Base-by-base conservation (phyloP, 1,284 basidiomycete species). In the Paramarasmius palmivorus region DNA sequence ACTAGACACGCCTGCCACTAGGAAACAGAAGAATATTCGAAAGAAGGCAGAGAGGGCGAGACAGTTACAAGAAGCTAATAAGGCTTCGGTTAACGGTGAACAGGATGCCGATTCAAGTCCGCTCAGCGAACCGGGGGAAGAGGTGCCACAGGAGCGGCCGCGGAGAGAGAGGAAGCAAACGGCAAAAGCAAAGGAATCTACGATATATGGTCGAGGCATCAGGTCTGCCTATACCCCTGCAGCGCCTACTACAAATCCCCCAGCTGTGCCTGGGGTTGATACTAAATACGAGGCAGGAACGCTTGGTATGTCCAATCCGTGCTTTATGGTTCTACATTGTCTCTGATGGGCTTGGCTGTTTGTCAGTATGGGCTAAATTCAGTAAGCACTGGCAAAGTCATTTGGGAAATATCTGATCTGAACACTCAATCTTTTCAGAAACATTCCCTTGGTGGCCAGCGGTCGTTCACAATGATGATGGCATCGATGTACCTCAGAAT, bases 391-490 rank as follows among this genome's bases (percentile, higher is more conserved):
- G 17, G 12, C 19, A n/a, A 22, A 55, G 35, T 7, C 50, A 25
- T 26, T 44, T 48, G 34, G 25, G 48, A 19, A 47, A 40, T 36
- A 12, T 38, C 41, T 9, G 23, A n/a, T n/a, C n/a, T n/a, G n/a
- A n/a, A n/a, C 17, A 17, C 4, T 15, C 36, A 26, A 50, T 44
- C 20, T 45, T 48, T 2, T 20, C 35, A 86, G 83, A 71, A 41
- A 78, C 80, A 2, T 86, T 73, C 54, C 85, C 84, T 12, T 88
- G 81, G 81, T 88, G 83, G 81, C 84, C 85, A 37, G 84, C 80
- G 19, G 77, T 83, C 0, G 71, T 88, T 12, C 80, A 72, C 52
- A 78, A 83, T 23, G 73, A 74, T 20, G 77, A 83, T 29, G 77
- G 81, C 41, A 66, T 72, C 3, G 62, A 64, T 1, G 77, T 91